Base-by-base conservation (phyloP, 176 grass and related monocot genomes). In the Chrysopogon serrulatus region DNA sequence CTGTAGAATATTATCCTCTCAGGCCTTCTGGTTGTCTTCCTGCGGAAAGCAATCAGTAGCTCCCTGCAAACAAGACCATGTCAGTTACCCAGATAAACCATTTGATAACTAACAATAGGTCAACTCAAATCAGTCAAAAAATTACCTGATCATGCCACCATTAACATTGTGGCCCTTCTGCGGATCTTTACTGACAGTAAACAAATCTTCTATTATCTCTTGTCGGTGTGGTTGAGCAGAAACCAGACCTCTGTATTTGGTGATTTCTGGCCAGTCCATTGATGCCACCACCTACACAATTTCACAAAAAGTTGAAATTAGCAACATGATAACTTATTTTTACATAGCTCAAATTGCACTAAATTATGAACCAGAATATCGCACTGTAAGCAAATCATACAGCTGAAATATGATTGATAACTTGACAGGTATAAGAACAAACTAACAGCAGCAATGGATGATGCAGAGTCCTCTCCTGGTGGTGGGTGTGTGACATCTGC, bases 201-300 rank as follows among this genome's bases (percentile, higher is more conserved):
- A 94, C 33, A 94, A 67, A n/a, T n/a, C n/a, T n/a, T n/a, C n/a
- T n/a, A n/a, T n/a, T n/a, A 73, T 91, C 78, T 94, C 92, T 30
- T 90, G 27, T 17, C 85, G 78, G 10, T 86, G 79, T 65, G 65
- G n/a, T n/a, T n/a, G n/a, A n/a, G n/a, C n/a, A n/a, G n/a, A n/a
- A n/a, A n/a, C n/a, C n/a, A n/a, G n/a, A n/a, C n/a, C n/a, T n/a
- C n/a, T n/a, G n/a, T n/a, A n/a, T n/a, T n/a, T n/a, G n/a, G n/a
- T n/a, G n/a, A n/a, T n/a, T n/a, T n/a, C n/a, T n/a, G n/a, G 92
- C 92, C 92, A 94, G 75, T 94, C 92, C 72, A 90, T 90, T 10
- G 88, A 94, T n/a, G 82, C 92, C 27, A 94, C 92, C 21, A 94
- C 88, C 92, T 94, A 37, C 19, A 76, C 1, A n/a, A 44, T 78